A percentile compares a stretch with the other conserved stretches of the same genome.
These are phyloP conservation scores for Phytophthora tentaculata DNA, from an alignment of 352 stramenopile species.

Conservation along the genomic window DNA sequence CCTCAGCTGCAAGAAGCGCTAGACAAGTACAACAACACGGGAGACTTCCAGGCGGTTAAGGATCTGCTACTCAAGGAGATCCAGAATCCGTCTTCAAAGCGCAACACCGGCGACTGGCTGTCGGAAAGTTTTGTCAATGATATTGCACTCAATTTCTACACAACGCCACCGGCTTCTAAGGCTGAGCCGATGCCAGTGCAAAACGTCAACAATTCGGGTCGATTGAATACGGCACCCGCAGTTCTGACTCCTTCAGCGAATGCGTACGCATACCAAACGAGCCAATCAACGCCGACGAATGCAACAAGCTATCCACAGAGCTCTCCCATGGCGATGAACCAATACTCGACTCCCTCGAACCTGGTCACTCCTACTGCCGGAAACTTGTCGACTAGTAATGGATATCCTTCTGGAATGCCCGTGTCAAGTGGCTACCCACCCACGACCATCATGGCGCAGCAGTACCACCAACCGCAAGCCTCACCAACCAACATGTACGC, in stretches of 20 bases:
- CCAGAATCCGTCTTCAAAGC: conserved; percentile 69
- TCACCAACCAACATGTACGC: conserved; percentile 45
- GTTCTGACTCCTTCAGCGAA: conserved; percentile 25
- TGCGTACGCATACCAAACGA: conserved; percentile 43
- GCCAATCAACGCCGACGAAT: conserved; percentile 25
- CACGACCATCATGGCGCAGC: conserved; percentile 32
- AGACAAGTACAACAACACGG: conserved; percentile 80
- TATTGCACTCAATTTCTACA: conserved; percentile 63
- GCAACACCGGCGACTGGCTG: conserved; percentile 73
- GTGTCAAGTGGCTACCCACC: conserved; percentile 31
- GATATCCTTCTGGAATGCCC: conserved; percentile 31
- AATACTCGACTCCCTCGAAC: conserved; percentile 24
- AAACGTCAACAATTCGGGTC: conserved; percentile 24
- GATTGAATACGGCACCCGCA: conserved; percentile 21
- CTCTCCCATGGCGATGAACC: conserved; percentile 43
- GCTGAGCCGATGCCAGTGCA: conserved; percentile 24
- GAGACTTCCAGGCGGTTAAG: conserved; percentile 79
- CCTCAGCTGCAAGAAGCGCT: conserved; percentile 76
- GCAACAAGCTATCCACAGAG: conserved; percentile 33
- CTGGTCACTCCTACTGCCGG: conserved; percentile 22
- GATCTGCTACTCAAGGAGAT: conserved; percentile 71
- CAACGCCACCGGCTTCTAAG: conserved; percentile 25
- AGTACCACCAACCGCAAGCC: conserved; percentile 48
- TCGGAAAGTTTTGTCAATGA: conserved; percentile 82
- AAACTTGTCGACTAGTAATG: conserved; percentile 26